Evolutionary conservation across 495 filamentous ascomycete genomes (phyloP), one percentile per base, ranked within the genome.

Genomic region (Clavariopsis aquatica): DNA sequence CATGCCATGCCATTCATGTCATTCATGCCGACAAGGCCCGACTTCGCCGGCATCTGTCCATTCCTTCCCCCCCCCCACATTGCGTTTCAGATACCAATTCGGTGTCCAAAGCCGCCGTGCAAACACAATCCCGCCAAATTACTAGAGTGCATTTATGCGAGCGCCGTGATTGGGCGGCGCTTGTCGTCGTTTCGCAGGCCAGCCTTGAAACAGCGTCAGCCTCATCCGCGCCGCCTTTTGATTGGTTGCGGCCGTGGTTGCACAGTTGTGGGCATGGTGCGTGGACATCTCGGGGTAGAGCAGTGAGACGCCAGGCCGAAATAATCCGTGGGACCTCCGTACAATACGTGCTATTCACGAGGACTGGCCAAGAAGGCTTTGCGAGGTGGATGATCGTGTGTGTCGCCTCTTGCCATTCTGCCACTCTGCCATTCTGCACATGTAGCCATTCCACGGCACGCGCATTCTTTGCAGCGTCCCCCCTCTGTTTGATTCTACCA

Each of bases 151-250:
- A 3, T 43, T 43, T 22, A 45, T 57, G 53, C 53, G 53, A 20
- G 53, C 36, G 22, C 15, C 24, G 4, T 45, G 31, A 45, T 57
- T 57, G 53, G 53, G 15, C 26, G 31, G 24, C 31, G 24, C 4
- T 22, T 20, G 36, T 7, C 17, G 41, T 23, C 26, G 47, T 24
- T 47, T 23, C 20, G 47, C 19, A 49, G 3, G 20, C 29, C 53
- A 24, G 29, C 24, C 28, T 57, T 57, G 53, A 57, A 57, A 57
- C 53, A 12, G 53, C 53, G 53, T 45, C 53, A 57, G 53, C 53
- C 31, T 57, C 53, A 57, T 6, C 34, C 2, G 6, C 7, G 10
- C 22, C 2, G 20, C 2, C 31, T 19, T 57, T 38, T 43, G 5
- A 45, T 57, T 57, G 41, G 53, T 34, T 57, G 53, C 13, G 6